A percentile compares a stretch with the other conserved stretches of the same genome.
These are phyloP conservation scores for Artemisia tridentata DNA, from an alignment of 129 eudicot genomes.

Conservation along the genomic window DNA sequence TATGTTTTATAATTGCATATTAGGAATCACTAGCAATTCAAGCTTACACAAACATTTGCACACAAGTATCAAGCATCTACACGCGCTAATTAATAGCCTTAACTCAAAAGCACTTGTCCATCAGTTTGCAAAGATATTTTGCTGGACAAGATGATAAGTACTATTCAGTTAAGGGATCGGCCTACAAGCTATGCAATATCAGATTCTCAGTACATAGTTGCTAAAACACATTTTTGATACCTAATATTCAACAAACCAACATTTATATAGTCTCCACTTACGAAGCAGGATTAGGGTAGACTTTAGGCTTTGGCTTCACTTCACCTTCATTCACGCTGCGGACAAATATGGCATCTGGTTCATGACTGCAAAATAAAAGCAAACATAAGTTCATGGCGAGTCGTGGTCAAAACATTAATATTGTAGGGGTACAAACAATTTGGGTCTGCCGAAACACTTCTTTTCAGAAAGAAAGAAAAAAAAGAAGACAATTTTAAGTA, in stretches of 20 bases:
- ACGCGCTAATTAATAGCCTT: neutral
- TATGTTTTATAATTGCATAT: neutral
- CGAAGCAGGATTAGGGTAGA: conserved; percentile 59
- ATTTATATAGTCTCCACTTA: conserved; percentile 37
- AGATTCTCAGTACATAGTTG: neutral
- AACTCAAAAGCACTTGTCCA: conserved; percentile 22
- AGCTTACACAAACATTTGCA: conserved; percentile 22
- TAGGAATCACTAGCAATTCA: neutral
- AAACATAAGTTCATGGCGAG: neutral
- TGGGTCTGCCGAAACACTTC: neutral
- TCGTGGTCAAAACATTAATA: neutral
- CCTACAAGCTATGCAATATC: neutral
- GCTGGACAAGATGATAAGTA: conserved; percentile 27
- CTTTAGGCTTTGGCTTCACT: conserved; percentile 96
- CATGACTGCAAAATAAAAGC: conserved; percentile 57
- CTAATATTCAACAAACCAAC: conserved; percentile 26
- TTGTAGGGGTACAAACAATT: neutral
- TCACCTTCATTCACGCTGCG: conserved; percentile 89
- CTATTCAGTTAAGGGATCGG: conserved; percentile 15
- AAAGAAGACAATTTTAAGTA: neutral
- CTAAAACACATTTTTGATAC: neutral
- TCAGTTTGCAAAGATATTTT: conserved; percentile 29
- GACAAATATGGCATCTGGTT: conserved; percentile 82
- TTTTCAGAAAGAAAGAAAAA: no score
- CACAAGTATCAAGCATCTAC: conserved; percentile 14